Base-by-base conservation (phyloP, 2,329 filamentous ascomycete genomes). In the Lecanosticta acicola region DNA sequence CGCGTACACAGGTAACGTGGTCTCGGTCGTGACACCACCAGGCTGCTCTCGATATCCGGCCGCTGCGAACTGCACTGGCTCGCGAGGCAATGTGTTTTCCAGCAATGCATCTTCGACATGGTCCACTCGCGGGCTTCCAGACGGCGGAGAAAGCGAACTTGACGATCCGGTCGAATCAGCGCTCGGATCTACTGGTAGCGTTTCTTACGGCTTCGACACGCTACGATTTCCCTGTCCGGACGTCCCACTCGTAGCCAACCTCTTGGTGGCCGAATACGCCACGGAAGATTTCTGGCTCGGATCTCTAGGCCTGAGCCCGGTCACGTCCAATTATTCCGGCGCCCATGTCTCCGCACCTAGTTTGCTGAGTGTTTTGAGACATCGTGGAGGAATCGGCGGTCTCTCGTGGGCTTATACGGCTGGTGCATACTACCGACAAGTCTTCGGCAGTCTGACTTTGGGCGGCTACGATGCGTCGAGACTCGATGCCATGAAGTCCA, bases 391-490 rank as follows among this genome's bases (percentile, higher is more conserved):
- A 2, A 50, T 59, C 10, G 53, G 53, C 20, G 54, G 53, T 35
- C 34, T 36, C 24, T 57, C 56, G 1, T 63, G 54, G 53, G 56
- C 43, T 2, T 63, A 63, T 41, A 59, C 56, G 3, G 61, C 61
- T 4, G 60, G 62, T 3, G 59, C 58, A 11, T 43, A 41, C n/a
- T 65, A 64, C 38, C 47, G 49, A 18, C 32, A 53, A 16, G 51
- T 50, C 0, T 59, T 53, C 9, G 61, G 61, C 1, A 57, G 71
- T 36, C 39, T 54, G 17, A 62, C 66, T 1, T 49, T 72, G 3
- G 69, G 70, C 13, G 69, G 70, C 4, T 71, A 69, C 45, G 69
- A 72, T 49, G 54, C 59, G 14, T 63, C 62, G 1, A 63, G 68
- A n/a, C 65, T 68, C 48, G 32, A 59, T 50, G 17, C 5, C 11